Base-by-base conservation (phyloP, 495 filamentous ascomycete species). In the Aspergillus avenaceus region DNA sequence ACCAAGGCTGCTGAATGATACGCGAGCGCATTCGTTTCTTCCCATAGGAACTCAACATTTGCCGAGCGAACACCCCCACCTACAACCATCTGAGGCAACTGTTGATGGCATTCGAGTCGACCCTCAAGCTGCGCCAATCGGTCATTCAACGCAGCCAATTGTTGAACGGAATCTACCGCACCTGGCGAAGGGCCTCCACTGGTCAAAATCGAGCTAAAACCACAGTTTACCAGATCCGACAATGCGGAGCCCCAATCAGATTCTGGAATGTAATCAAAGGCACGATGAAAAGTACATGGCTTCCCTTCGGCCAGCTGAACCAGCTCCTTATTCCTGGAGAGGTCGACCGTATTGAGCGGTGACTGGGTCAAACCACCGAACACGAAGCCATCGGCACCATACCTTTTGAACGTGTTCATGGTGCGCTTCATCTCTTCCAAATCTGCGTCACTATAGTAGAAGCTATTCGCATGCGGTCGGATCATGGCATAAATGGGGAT, bases 231-330 rank as follows among this genome's bases (percentile, higher is more conserved):
- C 24, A 80, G 50, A 5, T 65, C 61, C 9, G 59, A 55, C 26
- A 72, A 31, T 11, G 65, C 53, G 1, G 51, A 55, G 24, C 63
- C 55, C 60, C 63, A 65, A 3, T 60, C 7, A 23, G 29, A 14
- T 12, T 67, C 57, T 1, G 58, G 55, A 6, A 74, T 63, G 21
- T 62, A 53, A 50, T 80, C 77, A 61, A 81, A 77, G 2, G 77
- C 77, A 13, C 76, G 69, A 50, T 80, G 77, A 41, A 81, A 81
- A 12, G 77, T 81, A 55, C 76, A 81, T 5, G 72, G 71, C 8
- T 60, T 55, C 0, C 69, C 66, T 2, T 47, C 54, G 1, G 77
- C 76, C 6, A 64, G 50, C 28, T 43, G 28, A 1, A 79, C 68
- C 32, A 81, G 58, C 27, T 63, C 56, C 43, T 54, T 59, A 38